phyloP scores from a whole-genome alignment of 2,329 filamentous ascomycete species.

The Stemphylium lycopersici region DNA sequence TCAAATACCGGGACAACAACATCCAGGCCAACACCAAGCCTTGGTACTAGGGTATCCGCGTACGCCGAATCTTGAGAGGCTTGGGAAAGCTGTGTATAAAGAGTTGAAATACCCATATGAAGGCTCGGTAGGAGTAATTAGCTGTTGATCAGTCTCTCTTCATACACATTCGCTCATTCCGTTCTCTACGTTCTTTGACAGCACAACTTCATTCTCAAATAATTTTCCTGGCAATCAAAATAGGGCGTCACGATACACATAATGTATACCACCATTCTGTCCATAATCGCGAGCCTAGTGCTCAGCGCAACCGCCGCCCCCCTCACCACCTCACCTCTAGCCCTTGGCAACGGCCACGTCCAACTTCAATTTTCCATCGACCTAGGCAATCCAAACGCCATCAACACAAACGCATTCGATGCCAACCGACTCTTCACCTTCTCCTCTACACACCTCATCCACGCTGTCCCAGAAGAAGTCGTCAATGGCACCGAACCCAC shows the following conservation, averaged over 20 bases:
- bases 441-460: conserved; percentile 57
- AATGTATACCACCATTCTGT: conserved; percentile 26
- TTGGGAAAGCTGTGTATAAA: conserved; percentile 7
- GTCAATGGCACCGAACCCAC: conserved; percentile 54
- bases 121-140: conserved; percentile 16
- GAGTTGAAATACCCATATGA: not conserved
- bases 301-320: conserved; percentile 21
- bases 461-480: conserved; percentile 58
- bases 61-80: not conserved
- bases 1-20: conserved; percentile 20
- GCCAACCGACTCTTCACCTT: conserved; percentile 46
- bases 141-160: conserved; percentile 37
- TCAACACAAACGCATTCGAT: conserved; percentile 7
- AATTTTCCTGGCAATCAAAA: not conserved
- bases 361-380: conserved; percentile 28
- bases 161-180: conserved; percentile 22
- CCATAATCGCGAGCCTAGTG: conserved; percentile 16
- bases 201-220: not conserved
- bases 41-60: conserved; percentile 23
- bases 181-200: conserved; percentile 10
- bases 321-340: conserved; percentile 8
- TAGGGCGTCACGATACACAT: conserved; percentile 6
- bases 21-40: conserved; percentile 26
- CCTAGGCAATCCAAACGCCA: conserved; percentile 13
- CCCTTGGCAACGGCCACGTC: conserved; percentile 21